Evolutionary conservation across 495 filamentous ascomycete genomes (phyloP), one percentile per base, ranked within the genome.

Genomic region (Penicillium odoratum): DNA sequence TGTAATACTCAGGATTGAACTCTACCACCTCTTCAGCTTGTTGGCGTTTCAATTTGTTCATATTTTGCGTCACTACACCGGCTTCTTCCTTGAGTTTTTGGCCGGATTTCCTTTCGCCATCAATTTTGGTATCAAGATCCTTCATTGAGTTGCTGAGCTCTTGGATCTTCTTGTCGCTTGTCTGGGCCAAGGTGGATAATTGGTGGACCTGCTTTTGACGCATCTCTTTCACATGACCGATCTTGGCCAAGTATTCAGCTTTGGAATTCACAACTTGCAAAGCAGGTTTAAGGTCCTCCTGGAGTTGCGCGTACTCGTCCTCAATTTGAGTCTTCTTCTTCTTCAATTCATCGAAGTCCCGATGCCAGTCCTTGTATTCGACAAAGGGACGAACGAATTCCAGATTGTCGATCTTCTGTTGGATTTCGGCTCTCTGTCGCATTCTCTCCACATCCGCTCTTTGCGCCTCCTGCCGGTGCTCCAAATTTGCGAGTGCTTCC

Each of bases 401-500:
- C 33, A 97, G 77, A 33, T 87, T 74, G 25, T 83, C 75, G n/a
- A 94, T 81, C 21, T 78, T 85, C 51, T 79, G 67, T 61, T 89
- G 76, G 21, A 95, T 84, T 16, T 80, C 73, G 43, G 87, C 81
- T 53, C 93, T 80, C 64, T 97, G 88, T 28, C 85, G 81, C 62
- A 96, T 80, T 60, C 91, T 84, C 59, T 94, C 86, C 5, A 97
- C 92, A 64, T 96, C 93, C 7, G 86, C 87, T 62, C 89, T 83
- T 38, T 92, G 83, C 59, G 83, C 81, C 56, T 89, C 84, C 69
- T 98, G 94, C 7, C 91, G 84, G 7, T 76, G 74, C 65, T 94
- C 83, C 46, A 91, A 74, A 43, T 83, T 85, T 49, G 76, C 73
- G 2, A 97, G 73, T 8, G 79, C 69, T 30, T 88, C 87, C 49